These are phyloP conservation scores for Byssoonygena ceratinophila DNA, from an alignment of 2,329 filamentous ascomycete genomes.

Conservation along the genomic window DNA sequence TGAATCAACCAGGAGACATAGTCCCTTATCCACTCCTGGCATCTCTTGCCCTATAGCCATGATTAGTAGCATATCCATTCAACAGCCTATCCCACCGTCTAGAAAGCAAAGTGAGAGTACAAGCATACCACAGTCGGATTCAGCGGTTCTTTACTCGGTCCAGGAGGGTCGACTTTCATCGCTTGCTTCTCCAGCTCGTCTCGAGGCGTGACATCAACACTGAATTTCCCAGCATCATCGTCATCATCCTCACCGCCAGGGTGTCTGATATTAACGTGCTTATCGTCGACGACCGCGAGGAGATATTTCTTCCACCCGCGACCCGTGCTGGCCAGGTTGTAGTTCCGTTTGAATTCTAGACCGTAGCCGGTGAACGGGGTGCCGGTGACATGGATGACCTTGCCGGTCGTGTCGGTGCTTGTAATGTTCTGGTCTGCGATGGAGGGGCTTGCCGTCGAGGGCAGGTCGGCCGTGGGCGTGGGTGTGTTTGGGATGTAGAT, in stretches of 20 bases:
- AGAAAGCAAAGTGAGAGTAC: not conserved
- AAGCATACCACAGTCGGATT: slow-evolving; percentile 7
- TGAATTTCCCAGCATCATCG: not conserved
- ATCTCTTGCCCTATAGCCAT: slow-evolving; percentile 4
- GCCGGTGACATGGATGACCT: slow-evolving; percentile 17
- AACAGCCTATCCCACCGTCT: no score
- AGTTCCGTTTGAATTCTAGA: slow-evolving; percentile 18
- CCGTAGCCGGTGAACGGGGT: slow-evolving; percentile 15
- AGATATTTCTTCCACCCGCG: slow-evolving; percentile 11
- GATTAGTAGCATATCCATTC: not conserved
- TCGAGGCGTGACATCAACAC: slow-evolving; percentile 9
- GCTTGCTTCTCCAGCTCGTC: slow-evolving; percentile 14
- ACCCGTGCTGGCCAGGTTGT: slow-evolving; percentile 13
- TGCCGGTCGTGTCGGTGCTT: slow-evolving; percentile 4
- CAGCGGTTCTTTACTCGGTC: slow-evolving; percentile 14
- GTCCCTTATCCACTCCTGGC: slow-evolving; percentile 13
- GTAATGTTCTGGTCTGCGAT: not conserved
- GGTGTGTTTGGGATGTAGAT: slow-evolving; percentile 8
- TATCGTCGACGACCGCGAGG: slow-evolving; percentile 11
- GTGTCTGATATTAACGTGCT: slow-evolving; percentile 4
- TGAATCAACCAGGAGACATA: slow-evolving; percentile 13
- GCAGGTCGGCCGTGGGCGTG: not conserved
- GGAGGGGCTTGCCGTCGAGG: not conserved
- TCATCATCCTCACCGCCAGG: not conserved
- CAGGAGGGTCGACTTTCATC: slow-evolving; percentile 13